phyloP scores from a whole-genome alignment of 768 basidiomycete genomes.

The Mycena crocata region DNA sequence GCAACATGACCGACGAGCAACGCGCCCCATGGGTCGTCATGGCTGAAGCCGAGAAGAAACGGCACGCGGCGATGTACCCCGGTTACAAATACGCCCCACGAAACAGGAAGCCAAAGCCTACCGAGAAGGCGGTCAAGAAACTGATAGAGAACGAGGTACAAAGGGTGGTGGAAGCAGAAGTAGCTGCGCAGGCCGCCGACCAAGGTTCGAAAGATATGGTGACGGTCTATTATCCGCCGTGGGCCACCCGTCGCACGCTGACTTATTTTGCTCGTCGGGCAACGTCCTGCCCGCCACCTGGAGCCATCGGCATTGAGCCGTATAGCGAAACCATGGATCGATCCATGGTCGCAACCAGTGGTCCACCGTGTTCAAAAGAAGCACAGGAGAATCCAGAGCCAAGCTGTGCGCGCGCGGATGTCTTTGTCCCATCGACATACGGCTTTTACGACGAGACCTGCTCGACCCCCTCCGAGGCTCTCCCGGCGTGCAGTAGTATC shows the following conservation, averaged over 20 bases:
- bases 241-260: slow-evolving; percentile 30
- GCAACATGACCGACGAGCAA: slow-evolving; percentile 58
- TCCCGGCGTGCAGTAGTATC: background rate
- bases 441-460: background rate
- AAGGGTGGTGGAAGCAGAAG: slow-evolving; percentile 18
- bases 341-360: slow-evolving; percentile 13
- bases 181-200: background rate
- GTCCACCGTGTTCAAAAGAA: background rate
- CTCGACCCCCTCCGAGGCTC: background rate
- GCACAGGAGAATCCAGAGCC: background rate
- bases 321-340: slow-evolving; percentile 28
- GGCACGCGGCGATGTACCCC: slow-evolving; percentile 54
- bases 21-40: slow-evolving; percentile 63
- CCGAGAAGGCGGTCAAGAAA: slow-evolving; percentile 11
- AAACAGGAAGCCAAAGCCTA: slow-evolving; percentile 5
- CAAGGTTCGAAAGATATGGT: slow-evolving; percentile 19
- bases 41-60: slow-evolving; percentile 61
- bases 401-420: background rate
- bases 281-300: slow-evolving; percentile 28
- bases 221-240: slow-evolving; percentile 31
- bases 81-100: slow-evolving; percentile 56
- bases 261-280: slow-evolving; percentile 29
- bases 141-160: slow-evolving; percentile 19
- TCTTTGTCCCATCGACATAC: slow-evolving; percentile 15
- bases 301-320: slow-evolving; percentile 18